Percentiles rank a stretch among this genome's conserved stretches.
Conservation (phyloP, 345 rosid species). For the Toxicodendron radicans region DNA sequence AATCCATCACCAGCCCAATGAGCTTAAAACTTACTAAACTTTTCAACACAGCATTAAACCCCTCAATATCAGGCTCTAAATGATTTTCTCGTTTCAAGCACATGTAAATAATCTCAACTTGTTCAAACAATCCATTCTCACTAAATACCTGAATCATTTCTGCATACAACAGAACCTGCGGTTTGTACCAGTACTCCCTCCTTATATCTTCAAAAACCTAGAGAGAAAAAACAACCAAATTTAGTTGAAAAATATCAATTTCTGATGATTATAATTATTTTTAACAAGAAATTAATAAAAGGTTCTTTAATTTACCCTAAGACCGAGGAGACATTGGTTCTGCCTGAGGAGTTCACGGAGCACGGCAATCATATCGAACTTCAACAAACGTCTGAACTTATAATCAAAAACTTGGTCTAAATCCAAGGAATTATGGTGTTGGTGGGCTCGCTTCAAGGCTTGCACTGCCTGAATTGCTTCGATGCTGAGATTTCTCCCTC, state of each 20-base stretch:
- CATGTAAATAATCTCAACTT: constrained; percentile 41
- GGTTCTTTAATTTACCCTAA: constrained; percentile 36
- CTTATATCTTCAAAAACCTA: constrained; percentile 78
- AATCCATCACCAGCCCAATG: constrained; percentile 48
- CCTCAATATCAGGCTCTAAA: constrained; percentile 52
- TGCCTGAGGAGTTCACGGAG: constrained; percentile 81
- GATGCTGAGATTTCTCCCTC: constrained; percentile 78
- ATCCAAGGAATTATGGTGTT: constrained; percentile 18
- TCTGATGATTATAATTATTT: background rate
- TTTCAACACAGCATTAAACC: constrained; percentile 53
- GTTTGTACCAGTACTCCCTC: constrained; percentile 73
- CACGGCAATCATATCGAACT: constrained; percentile 80
- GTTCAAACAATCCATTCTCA: constrained; percentile 45
- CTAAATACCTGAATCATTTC: constrained; percentile 59
- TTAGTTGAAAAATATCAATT: background rate
- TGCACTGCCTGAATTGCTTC: constrained; percentile 84
- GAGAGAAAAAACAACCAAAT: background rate
- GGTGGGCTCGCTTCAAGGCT: constrained; percentile 63
- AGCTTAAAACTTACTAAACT: constrained; percentile 45
- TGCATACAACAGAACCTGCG: constrained; percentile 51
- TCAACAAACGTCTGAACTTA: constrained; percentile 65
- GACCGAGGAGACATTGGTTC: constrained; percentile 58
- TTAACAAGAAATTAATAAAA: background rate
- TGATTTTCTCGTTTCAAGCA: constrained; percentile 44
- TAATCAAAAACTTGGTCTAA: constrained; percentile 36